Evolutionary conservation across 2,329 filamentous ascomycete species (phyloP).

Genomic region (Pseudogymnoascus sp.): DNA sequence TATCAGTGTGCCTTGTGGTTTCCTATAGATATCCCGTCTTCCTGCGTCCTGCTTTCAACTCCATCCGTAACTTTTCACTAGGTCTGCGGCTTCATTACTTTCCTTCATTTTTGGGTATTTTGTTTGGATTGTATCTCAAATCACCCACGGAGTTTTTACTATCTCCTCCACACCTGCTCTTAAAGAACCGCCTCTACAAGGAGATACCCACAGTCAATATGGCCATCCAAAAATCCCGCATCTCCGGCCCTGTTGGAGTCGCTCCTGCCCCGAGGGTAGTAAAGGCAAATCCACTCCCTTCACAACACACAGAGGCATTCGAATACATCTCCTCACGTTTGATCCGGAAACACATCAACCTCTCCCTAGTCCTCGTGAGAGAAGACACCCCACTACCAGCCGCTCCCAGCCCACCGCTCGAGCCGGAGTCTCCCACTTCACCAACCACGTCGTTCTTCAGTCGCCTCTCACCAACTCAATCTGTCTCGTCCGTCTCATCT

Average conservation of each 20-base stretch:
- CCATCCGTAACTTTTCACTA: conserved; percentile 1
- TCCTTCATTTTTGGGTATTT: conserved; percentile 4
- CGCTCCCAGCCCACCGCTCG: conserved; percentile 11
- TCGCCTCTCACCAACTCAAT: not conserved
- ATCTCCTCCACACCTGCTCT: not conserved
- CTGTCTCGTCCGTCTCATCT: not conserved
- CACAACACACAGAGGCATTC: conserved; percentile 45
- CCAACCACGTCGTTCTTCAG: not conserved
- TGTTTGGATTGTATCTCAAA: not conserved
- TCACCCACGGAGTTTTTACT: not conserved
- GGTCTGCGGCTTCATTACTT: not conserved
- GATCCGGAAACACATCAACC: conserved; percentile 45
- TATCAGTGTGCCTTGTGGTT: not conserved
- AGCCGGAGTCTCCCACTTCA: not conserved
- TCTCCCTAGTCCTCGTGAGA: conserved; percentile 50
- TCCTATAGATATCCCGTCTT: not conserved
- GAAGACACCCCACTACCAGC: conserved; percentile 48
- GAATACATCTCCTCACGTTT: conserved; percentile 51
- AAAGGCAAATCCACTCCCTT: conserved; percentile 48
- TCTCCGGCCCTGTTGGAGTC: conserved; percentile 57
- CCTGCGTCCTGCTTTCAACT: not conserved
- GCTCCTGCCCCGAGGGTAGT: conserved; percentile 45
- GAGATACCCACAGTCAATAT: conserved; percentile 13
- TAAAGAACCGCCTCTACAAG: not conserved
- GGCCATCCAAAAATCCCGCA: conserved; percentile 40